Percentiles rank a stretch among this genome's conserved stretches.
phyloP scores from a whole-genome alignment of 1,284 basidiomycete species.

The Ceratobasidium sp. region DNA sequence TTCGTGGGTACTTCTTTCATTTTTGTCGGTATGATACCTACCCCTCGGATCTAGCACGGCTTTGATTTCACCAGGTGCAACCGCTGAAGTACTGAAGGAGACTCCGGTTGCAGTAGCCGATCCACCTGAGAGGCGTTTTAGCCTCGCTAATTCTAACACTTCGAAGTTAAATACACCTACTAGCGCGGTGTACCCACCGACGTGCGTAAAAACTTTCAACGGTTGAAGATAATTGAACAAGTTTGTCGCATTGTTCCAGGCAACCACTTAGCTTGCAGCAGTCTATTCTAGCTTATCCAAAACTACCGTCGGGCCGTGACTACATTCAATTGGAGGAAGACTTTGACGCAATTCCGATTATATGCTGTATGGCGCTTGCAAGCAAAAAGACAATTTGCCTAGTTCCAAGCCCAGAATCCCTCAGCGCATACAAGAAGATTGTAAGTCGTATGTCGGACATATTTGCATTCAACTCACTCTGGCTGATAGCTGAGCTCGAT shows the following conservation, averaged over 20 bases:
- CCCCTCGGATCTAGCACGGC: no score
- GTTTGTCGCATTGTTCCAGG: not conserved
- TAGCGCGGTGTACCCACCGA: no score
- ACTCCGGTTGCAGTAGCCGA: no score
- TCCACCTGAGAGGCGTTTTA: no score
- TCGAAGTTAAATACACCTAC: no score
- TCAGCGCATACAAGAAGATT: not conserved
- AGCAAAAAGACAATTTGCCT: slow-evolving; percentile 18
- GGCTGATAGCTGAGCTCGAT: not conserved
- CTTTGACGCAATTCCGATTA: slow-evolving; percentile 8
- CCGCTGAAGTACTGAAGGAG: no score
- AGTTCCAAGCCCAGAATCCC: not conserved
- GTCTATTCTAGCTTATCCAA: not conserved
- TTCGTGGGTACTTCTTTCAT: no score
- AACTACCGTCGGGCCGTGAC: slow-evolving; percentile 8
- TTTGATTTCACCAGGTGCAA: no score
- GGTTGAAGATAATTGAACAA: not conserved
- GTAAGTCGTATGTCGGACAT: not conserved
- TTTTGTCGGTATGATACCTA: no score
- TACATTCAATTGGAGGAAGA: slow-evolving; percentile 28
- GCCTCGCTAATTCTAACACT: no score
- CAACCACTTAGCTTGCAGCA: not conserved
- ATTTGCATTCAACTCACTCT: not conserved
- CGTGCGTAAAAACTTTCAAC: not conserved
- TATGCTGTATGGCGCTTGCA: slow-evolving; percentile 21